These are phyloP conservation scores for Antrodiella citrinella DNA, from an alignment of 768 basidiomycete species.

Conservation along the genomic window DNA sequence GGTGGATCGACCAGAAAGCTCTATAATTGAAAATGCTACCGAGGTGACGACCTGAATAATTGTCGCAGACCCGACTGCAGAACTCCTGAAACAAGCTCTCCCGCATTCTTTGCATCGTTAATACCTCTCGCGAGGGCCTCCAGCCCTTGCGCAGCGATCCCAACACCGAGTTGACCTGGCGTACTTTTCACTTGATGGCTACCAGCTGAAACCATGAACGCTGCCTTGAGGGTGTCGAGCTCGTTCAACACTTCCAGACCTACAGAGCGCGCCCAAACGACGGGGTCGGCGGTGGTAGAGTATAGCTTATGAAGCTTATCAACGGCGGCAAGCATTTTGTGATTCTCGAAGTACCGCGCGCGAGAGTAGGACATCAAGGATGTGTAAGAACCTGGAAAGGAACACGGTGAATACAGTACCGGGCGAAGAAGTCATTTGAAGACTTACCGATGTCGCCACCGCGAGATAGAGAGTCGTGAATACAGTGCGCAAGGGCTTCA, in stretches of 20 bases:
- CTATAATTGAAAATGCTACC: too few relatives aligned
- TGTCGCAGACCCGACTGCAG: slow-evolving; percentile 13
- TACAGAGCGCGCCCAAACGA: slow-evolving; percentile 82
- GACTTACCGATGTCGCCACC: slow-evolving; percentile 80
- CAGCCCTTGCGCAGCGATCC: slow-evolving; percentile 33
- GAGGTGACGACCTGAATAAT: too few relatives aligned
- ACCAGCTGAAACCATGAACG: slow-evolving; percentile 78
- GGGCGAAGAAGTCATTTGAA: not conserved
- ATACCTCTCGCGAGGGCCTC: slow-evolving; percentile 30
- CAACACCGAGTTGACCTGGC: slow-evolving; percentile 14
- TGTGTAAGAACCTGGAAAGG: slow-evolving; percentile 56
- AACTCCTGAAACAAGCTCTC: slow-evolving; percentile 9
- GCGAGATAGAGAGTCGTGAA: slow-evolving; percentile 43
- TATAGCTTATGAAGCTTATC: slow-evolving; percentile 93
- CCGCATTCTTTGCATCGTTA: slow-evolving; percentile 28
- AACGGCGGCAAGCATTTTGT: slow-evolving; percentile 72
- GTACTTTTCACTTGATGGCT: slow-evolving; percentile 17
- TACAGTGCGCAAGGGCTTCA: slow-evolving; percentile 56
- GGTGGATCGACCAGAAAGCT: too few relatives aligned
- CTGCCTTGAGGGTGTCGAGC: slow-evolving; percentile 71
- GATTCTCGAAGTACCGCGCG: slow-evolving; percentile 80
- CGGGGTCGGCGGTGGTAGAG: slow-evolving; percentile 48
- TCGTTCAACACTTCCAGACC: slow-evolving; percentile 92
- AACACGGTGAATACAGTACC: not conserved
- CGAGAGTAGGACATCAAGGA: slow-evolving; percentile 70